Evolutionary conservation across 75 land plant species (phyloP).

Genomic region (Pinus albicaulis): DNA sequence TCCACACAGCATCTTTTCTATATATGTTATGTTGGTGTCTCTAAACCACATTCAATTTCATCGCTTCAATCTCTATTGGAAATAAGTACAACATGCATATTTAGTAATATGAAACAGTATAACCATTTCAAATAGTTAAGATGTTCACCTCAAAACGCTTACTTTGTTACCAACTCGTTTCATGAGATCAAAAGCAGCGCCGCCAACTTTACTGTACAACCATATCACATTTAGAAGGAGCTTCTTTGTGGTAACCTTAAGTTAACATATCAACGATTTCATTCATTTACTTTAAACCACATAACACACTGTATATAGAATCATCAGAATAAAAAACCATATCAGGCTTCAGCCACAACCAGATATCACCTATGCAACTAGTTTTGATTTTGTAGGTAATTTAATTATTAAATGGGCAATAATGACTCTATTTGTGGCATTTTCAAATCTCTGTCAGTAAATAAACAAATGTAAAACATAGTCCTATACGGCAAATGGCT

Average conservation of each 20-base stretch:
- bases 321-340: not conserved
- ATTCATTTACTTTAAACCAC: not conserved
- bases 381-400: not conserved
- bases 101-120: not conserved
- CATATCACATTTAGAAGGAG: not conserved
- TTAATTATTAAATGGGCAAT: not conserved
- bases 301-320: not conserved
- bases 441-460: not conserved
- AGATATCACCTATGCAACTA: not conserved
- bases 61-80: not conserved
- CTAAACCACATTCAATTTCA: not conserved
- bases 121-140: not conserved
- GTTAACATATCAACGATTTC: not conserved
- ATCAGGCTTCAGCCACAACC: not conserved
- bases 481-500: not conserved
- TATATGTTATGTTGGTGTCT: not conserved
- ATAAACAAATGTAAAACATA: not conserved
- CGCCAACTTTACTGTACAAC: constrained; percentile 52
- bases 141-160: constrained; percentile 59
- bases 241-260: not conserved
- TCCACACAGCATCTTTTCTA: not conserved
- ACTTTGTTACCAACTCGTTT: constrained; percentile 68
- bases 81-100: not conserved
- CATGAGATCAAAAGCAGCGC: constrained; percentile 63
- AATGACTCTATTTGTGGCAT: not conserved